Evolutionary conservation across 345 rosid species (phyloP).

Genomic region (Syzygium aromaticum): DNA sequence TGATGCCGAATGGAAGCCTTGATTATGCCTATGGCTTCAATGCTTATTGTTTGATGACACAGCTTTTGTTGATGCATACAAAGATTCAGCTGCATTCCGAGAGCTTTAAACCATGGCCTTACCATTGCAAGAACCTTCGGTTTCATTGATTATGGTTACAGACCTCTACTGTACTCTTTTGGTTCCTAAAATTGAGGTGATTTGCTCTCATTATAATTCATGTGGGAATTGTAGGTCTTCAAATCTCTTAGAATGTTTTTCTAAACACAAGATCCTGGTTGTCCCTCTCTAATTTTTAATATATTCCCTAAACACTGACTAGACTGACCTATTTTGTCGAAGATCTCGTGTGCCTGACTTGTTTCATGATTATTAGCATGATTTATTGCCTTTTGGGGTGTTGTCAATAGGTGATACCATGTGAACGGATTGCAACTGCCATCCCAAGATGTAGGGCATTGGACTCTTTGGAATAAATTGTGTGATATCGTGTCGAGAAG

Average conservation of each 20-base stretch:
- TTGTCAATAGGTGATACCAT: accelerated
- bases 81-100: conserved; percentile 54
- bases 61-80: conserved; percentile 53
- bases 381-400: neutral
- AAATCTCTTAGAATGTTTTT: neutral
- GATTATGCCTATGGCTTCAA: conserved; percentile 82
- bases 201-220: neutral
- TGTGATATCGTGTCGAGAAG: neutral
- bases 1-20: conserved; percentile 49
- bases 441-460: neutral
- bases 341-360: neutral
- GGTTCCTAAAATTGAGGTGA: conserved; percentile 65
- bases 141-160: conserved; percentile 73
- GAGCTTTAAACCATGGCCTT: conserved; percentile 52
- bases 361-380: neutral
- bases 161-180: conserved; percentile 59
- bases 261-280: neutral
- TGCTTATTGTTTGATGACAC: conserved; percentile 82
- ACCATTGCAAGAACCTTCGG: conserved; percentile 74
- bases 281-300: neutral
- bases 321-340: neutral
- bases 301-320: neutral
- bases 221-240: neutral
- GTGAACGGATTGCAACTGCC: neutral
- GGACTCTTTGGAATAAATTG: neutral